Evolutionary conservation across 1,284 basidiomycete genomes (phyloP).

Genomic region (Malassezia pachydermatis): DNA sequence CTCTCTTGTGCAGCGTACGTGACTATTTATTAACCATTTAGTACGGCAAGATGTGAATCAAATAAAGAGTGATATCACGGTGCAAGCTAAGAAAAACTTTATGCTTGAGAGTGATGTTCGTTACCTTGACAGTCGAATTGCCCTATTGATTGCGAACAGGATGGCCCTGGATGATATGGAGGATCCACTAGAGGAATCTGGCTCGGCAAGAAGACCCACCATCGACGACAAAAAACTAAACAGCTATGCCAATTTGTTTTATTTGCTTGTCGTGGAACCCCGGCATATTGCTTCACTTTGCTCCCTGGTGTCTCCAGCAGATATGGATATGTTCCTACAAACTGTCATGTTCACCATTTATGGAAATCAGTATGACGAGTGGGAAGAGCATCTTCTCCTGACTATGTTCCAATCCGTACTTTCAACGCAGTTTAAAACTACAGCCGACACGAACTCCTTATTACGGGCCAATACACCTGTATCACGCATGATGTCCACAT

Average conservation of each 20-base stretch:
- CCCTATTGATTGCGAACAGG: conserved; percentile 90
- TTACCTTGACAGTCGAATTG: conserved; percentile 94
- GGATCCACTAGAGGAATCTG: conserved; percentile 19
- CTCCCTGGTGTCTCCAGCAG: conserved; percentile 85
- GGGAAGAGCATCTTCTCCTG: conserved; percentile 92
- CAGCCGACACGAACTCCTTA: conserved; percentile 91
- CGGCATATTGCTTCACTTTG: conserved; percentile 91
- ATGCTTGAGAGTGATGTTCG: conserved; percentile 95
- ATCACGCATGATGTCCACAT: conserved; percentile 99
- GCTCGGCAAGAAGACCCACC: too few species aligned
- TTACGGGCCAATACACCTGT: conserved; percentile 96
- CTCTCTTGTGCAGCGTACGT: not conserved
- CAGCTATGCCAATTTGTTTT: conserved; percentile 97
- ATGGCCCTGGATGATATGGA: conserved; percentile 81
- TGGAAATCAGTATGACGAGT: conserved; percentile 96
- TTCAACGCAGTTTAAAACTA: conserved; percentile 94
- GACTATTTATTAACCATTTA: conserved; percentile 38
- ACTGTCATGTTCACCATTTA: conserved; percentile 99
- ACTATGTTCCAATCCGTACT: conserved; percentile 98
- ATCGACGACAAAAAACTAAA: conserved; percentile 84
- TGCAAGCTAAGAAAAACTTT: conserved; percentile 98
- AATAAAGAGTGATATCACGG: conserved; percentile 91
- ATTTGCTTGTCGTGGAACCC: conserved; percentile 92
- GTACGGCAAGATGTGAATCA: conserved; percentile 92
- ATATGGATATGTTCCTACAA: conserved; percentile 96